phyloP scores from a whole-genome alignment of 1,139 yeast genomes.

The Meyerozyma carpophila region DNA sequence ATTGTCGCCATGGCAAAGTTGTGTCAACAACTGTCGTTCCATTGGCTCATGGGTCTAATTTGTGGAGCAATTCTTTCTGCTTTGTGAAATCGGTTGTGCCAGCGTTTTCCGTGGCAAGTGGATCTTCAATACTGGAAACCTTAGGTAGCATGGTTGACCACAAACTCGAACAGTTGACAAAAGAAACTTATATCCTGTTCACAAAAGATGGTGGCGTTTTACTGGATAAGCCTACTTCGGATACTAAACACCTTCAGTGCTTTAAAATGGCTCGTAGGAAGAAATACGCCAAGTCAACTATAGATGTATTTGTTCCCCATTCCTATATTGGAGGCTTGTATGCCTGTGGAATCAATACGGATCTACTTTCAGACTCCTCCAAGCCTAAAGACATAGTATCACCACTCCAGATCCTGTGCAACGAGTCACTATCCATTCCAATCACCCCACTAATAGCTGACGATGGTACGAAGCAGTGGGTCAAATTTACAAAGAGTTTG shows the following conservation, averaged over 20 bases:
- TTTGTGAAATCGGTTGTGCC: constrained; percentile 14
- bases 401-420: constrained; percentile 27
- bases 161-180: not conserved
- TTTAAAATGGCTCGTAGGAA: constrained; percentile 61
- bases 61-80: constrained; percentile 54
- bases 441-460: constrained; percentile 59
- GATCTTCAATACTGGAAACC: too few relatives aligned
- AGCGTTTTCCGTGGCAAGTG: too few relatives aligned
- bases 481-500: constrained; percentile 20
- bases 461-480: constrained; percentile 45
- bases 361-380: constrained; percentile 15
- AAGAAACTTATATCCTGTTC: not conserved
- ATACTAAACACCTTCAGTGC: constrained; percentile 14
- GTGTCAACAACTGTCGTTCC: constrained; percentile 36
- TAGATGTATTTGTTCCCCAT: constrained; percentile 51
- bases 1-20: constrained; percentile 51
- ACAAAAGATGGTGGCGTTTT: too few relatives aligned
- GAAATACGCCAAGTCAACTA: constrained; percentile 47
- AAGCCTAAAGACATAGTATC: constrained; percentile 12
- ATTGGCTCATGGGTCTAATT: constrained; percentile 32
- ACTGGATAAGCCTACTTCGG: not conserved
- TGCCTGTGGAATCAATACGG: constrained; percentile 39
- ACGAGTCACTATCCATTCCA: constrained; percentile 35
- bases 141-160: too few relatives aligned
- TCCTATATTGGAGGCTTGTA: constrained; percentile 66